Percentiles rank a stretch among this genome's conserved stretches.
These are phyloP conservation scores for Penicillium chermesinum DNA, from an alignment of 495 filamentous ascomycete species.

Conservation along the genomic window DNA sequence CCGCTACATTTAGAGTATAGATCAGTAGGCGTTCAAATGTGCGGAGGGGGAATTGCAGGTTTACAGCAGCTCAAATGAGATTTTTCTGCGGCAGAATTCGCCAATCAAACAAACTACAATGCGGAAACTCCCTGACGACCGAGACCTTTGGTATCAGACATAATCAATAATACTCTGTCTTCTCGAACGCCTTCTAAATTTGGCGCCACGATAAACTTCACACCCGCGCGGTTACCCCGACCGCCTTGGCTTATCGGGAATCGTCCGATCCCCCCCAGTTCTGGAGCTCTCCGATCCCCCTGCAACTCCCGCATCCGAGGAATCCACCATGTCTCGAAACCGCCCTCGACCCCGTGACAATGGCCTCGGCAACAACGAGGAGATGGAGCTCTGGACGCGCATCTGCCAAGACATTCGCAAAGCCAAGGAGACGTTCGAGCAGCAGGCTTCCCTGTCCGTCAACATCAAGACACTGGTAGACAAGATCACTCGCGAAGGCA, in stretches of 20 bases:
- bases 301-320: not conserved
- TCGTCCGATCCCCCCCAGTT: constrained; percentile 5
- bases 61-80: no score
- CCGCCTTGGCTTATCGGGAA: constrained; percentile 11
- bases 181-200: not conserved
- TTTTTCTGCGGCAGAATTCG: no score
- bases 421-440: constrained; percentile 59
- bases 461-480: constrained; percentile 52
- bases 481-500: constrained; percentile 40
- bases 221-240: constrained; percentile 15
- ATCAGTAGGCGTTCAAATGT: no score
- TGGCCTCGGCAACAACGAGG: constrained; percentile 53
- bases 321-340: constrained; percentile 39
- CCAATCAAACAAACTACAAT: no score
- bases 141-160: no score
- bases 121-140: no score
- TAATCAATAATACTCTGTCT: no score
- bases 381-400: constrained; percentile 59
- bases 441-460: constrained; percentile 42
- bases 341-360: constrained; percentile 44
- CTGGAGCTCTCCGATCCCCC: not conserved
- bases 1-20: no score
- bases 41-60: no score
- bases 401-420: constrained; percentile 53
- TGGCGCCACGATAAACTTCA: not conserved